These are phyloP conservation scores for Colletotrichum musicola DNA, from an alignment of 2,329 filamentous ascomycete species.

Conservation along the genomic window DNA sequence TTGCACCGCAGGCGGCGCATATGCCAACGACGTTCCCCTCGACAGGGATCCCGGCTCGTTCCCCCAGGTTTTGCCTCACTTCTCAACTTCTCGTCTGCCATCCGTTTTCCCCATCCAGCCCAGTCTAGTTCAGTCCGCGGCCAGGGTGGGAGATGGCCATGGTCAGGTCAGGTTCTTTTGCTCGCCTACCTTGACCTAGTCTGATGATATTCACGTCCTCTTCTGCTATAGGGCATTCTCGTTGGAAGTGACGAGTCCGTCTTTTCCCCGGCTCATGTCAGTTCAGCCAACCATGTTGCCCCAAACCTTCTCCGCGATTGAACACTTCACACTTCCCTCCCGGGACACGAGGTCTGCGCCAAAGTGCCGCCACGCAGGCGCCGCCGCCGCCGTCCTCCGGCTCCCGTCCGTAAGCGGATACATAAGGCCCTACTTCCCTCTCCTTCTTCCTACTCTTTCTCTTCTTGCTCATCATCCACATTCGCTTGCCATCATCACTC, in stretches of 20 bases:
- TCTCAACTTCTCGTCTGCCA: background rate
- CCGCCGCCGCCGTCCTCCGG: background rate
- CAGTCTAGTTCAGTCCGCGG: background rate
- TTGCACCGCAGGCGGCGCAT: conserved; percentile 18
- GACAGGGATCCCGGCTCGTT: conserved; percentile 1
- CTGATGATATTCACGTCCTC: background rate
- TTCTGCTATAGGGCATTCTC: background rate
- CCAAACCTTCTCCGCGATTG: conserved; percentile 16
- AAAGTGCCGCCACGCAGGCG: background rate
- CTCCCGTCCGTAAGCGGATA: conserved; percentile 1
- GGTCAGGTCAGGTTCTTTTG: conserved; percentile 2
- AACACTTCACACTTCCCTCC: conserved; percentile 16
- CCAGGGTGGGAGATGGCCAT: background rate
- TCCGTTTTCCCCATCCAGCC: background rate
- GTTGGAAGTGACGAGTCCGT: background rate
- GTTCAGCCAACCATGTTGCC: conserved; percentile 16
- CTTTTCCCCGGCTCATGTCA: background rate
- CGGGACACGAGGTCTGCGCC: background rate
- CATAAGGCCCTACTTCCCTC: conserved; percentile 35
- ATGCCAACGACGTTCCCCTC: conserved; percentile 7
- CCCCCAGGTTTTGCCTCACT: conserved; percentile 14
- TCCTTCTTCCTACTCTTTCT: background rate
- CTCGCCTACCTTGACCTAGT: background rate
- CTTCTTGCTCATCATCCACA: background rate
- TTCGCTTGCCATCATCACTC: conserved; percentile 7